Evolutionary conservation across 371 early-diverging fungal species (phyloP).

Genomic region (Polyrhizophydium stewartii): DNA sequence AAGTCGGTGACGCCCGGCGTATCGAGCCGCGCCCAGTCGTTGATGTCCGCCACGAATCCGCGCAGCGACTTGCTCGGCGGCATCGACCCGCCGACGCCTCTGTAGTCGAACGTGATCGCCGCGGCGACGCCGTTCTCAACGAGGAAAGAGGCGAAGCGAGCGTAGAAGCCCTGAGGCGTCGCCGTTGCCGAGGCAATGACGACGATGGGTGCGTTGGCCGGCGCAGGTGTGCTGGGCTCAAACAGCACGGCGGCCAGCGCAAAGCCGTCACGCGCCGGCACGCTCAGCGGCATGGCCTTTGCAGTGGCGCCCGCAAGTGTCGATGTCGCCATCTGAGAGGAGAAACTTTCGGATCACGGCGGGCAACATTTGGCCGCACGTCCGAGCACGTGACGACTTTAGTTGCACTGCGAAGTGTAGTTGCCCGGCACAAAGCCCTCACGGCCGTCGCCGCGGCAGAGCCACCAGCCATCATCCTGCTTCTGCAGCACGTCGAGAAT

Average conservation of each 20-base stretch:
- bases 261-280: too few relatives aligned
- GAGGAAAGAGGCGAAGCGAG: not conserved
- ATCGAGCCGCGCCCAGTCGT: not conserved
- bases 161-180: not conserved
- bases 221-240: not conserved
- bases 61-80: not conserved
- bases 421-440: conserved; percentile 1
- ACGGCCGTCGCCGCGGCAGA: not conserved
- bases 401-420: too few relatives aligned
- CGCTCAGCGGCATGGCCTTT: too few relatives aligned
- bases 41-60: conserved; percentile 1
- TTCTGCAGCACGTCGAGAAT: conserved; percentile 34
- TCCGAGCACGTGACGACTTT: too few relatives aligned
- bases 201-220: not conserved
- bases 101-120: not conserved
- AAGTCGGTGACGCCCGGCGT: not conserved
- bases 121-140: not conserved
- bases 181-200: not conserved
- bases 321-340: too few relatives aligned
- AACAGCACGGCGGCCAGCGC: not conserved
- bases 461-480: conserved; percentile 34
- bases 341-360: too few relatives aligned
- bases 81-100: not conserved
- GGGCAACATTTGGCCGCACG: too few relatives aligned
- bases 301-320: too few relatives aligned